A percentile compares a stretch with the other conserved stretches of the same genome.
Conservation (phyloP, 768 basidiomycete species). For the Hygrophoropsis aurantiaca region DNA sequence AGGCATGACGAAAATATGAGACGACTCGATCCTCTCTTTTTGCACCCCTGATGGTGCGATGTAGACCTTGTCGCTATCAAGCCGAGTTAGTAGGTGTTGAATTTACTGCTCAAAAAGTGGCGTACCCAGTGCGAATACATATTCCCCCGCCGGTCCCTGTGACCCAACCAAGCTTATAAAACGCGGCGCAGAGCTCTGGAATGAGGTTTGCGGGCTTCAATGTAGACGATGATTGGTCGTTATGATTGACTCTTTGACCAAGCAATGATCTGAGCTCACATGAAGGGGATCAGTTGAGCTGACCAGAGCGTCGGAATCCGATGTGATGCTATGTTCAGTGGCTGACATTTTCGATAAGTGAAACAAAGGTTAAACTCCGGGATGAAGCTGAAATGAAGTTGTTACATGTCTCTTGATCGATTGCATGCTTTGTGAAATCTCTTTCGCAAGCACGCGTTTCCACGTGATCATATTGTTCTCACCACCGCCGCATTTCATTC, state of each 20-base stretch:
- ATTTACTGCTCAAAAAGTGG: not conserved
- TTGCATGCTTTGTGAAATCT: no score
- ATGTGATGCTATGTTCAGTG: no score
- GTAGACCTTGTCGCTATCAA: constrained; percentile 68
- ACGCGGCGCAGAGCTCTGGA: constrained; percentile 78
- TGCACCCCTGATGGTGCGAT: constrained; percentile 90
- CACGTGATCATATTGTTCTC: no score
- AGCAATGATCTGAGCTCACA: constrained; percentile 43
- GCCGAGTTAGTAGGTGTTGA: not conserved
- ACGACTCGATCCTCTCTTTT: constrained; percentile 81
- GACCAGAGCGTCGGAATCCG: constrained; percentile 52
- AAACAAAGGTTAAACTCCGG: no score
- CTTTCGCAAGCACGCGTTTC: no score
- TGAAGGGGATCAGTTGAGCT: constrained; percentile 62
- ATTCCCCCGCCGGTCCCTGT: constrained; percentile 88
- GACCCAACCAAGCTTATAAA: constrained; percentile 90
- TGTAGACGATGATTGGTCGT: not conserved
- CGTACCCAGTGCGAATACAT: constrained; percentile 68
- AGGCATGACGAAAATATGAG: constrained; percentile 86
- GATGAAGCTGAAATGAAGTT: no score
- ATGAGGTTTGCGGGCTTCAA: constrained; percentile 87
- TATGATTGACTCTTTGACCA: not conserved
- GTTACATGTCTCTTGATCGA: no score
- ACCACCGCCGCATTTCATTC: no score
- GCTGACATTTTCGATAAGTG: no score